phyloP scores from a whole-genome alignment of 352 stramenopile genomes.

The Pythium pyrilobum region DNA sequence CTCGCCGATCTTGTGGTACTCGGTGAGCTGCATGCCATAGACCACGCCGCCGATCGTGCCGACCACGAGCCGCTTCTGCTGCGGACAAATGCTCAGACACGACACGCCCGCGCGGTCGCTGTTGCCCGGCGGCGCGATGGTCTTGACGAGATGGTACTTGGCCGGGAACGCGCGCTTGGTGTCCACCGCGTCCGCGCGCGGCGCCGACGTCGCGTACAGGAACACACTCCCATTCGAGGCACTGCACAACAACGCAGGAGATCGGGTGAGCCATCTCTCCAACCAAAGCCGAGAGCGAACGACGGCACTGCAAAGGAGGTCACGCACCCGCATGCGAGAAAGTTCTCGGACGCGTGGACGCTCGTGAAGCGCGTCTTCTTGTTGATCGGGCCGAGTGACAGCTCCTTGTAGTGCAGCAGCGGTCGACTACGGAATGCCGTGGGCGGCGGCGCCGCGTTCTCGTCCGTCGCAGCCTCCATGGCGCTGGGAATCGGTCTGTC shows the following conservation, averaged over 20 bases:
- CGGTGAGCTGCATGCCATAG: slow-evolving; percentile 72
- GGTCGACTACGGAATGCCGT: slow-evolving; percentile 34
- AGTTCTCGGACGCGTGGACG: slow-evolving; percentile 83
- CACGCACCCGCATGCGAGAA: slow-evolving; percentile 74
- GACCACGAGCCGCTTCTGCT: slow-evolving; percentile 77
- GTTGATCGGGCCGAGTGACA: slow-evolving; percentile 46
- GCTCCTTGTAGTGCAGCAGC: slow-evolving; percentile 70
- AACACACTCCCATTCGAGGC: slow-evolving; percentile 79
- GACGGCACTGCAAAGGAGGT: neutral
- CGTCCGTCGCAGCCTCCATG: slow-evolving; percentile 16
- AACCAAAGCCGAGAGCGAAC: neutral
- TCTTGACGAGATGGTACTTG: slow-evolving; percentile 87
- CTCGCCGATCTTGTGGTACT: slow-evolving; percentile 86
- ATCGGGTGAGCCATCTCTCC: neutral
- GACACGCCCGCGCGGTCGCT: slow-evolving; percentile 65
- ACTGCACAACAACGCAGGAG: slow-evolving; percentile 15
- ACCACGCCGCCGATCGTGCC: slow-evolving; percentile 74
- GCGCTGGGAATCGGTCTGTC: neutral
- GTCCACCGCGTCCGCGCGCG: slow-evolving; percentile 23
- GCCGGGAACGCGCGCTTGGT: slow-evolving; percentile 26
- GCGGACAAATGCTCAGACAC: slow-evolving; percentile 73
- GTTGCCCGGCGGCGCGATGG: slow-evolving; percentile 61
- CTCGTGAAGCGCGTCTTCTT: slow-evolving; percentile 66
- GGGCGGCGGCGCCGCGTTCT: slow-evolving; percentile 12
- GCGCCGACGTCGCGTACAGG: slow-evolving; percentile 65